These are phyloP conservation scores for Colletotrichum costaricense DNA, from an alignment of 2,329 filamentous ascomycete species.

Conservation along the genomic window DNA sequence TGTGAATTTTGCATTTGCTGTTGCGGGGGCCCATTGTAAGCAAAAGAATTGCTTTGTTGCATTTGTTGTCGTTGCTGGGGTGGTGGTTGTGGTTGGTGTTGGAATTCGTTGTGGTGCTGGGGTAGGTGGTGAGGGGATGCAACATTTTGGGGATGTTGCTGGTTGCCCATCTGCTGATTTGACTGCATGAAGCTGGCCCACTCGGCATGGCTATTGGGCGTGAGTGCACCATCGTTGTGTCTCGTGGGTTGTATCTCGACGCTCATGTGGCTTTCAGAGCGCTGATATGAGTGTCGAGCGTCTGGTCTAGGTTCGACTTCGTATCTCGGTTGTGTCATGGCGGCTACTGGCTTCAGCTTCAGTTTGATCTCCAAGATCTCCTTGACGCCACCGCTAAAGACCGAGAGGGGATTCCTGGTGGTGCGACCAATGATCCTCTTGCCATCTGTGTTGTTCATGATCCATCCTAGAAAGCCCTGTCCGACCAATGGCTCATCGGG, in stretches of 20 bases:
- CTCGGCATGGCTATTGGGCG: constrained; percentile 73
- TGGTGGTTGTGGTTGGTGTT: background rate
- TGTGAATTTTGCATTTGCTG: constrained; percentile 9
- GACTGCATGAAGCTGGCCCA: constrained; percentile 84
- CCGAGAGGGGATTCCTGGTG: constrained; percentile 83
- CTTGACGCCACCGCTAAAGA: constrained; percentile 84
- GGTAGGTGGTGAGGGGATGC: constrained; percentile 48
- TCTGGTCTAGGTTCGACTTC: constrained; percentile 39
- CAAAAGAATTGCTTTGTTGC: constrained; percentile 31
- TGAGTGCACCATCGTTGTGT: constrained; percentile 50
- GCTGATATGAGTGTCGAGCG: constrained; percentile 26
- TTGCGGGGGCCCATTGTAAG: background rate
- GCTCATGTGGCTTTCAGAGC: constrained; percentile 32
- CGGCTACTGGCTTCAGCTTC: constrained; percentile 79
- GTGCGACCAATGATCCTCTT: constrained; percentile 90
- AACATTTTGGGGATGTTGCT: constrained; percentile 46
- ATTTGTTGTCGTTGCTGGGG: background rate
- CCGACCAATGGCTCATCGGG: constrained; percentile 92
- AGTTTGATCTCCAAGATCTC: constrained; percentile 95
- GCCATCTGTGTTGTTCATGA: constrained; percentile 56
- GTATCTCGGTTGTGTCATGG: constrained; percentile 57
- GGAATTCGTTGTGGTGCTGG: constrained; percentile 32
- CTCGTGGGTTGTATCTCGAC: constrained; percentile 37
- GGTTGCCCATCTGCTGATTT: constrained; percentile 66
- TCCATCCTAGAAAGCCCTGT: constrained; percentile 93